These are phyloP conservation scores for Tetrahymena elliotti DNA, from an alignment of 73 alveolate species.

Conservation along the genomic window DNA sequence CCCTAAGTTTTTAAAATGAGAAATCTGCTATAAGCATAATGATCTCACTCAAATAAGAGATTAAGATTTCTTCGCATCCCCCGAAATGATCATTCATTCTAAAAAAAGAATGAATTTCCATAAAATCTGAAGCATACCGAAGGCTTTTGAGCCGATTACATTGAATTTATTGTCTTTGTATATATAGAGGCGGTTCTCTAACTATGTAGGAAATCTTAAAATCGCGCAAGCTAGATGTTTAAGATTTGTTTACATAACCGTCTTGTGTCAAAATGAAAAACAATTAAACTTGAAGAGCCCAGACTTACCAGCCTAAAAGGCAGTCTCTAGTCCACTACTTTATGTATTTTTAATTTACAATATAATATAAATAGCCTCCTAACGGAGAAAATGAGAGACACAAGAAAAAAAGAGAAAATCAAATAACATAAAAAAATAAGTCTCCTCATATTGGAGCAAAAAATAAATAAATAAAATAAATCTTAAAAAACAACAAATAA, in stretches of 20 bases:
- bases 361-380: not conserved
- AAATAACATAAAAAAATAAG: not conserved
- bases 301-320: constrained; percentile 1
- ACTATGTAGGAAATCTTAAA: not conserved
- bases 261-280: not conserved
- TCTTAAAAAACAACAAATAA: not conserved
- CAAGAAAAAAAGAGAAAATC: not conserved
- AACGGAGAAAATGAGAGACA: not conserved
- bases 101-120: not conserved
- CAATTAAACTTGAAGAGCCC: not conserved
- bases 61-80: not conserved
- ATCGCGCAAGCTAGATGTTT: not conserved
- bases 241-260: not conserved
- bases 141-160: not conserved
- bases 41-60: not conserved
- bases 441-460: not conserved
- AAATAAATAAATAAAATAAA: not conserved
- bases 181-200: not conserved
- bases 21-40: not conserved
- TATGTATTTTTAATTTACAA: not conserved
- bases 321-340: constrained; percentile 2
- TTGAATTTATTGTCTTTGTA: not conserved
- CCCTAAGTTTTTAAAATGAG: not conserved
- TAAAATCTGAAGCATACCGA: not conserved
- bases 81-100: not conserved